Base-by-base conservation (phyloP, 73 alveolate genomes). In the Diophrys sp. region DNA sequence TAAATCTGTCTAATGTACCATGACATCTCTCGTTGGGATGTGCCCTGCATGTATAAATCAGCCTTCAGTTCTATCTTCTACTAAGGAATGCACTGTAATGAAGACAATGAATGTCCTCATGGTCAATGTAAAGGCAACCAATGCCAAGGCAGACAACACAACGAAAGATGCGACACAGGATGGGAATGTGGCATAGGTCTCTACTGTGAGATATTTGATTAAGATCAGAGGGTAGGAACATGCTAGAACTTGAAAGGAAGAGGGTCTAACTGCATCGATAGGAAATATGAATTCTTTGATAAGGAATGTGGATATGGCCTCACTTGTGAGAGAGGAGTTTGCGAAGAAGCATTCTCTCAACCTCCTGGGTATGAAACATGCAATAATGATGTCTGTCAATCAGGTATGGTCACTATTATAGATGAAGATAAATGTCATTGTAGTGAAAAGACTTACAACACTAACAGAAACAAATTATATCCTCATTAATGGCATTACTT, bases 141-240 rank as follows among this genome's bases (percentile, higher is more conserved):
- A 71, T 80, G 57, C 80, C 76, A 8, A 69, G 69, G 69, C 71
- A 76, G 88, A 44, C 28, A 1, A 80, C 44, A 33, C 76, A 78
- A 24, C 67, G 34, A 72, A 82, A 81, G 44, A 56, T 74, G 27
- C 82, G 91, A 33, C 74, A 76, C 69, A 82, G 91, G 0, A 82
- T 83, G 1, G 76, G 67, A 24, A 77, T 67, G 1, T 83, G 91
- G 91, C n/a, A 75, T 23, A 5, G 76, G 76, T 31, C 85, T 83
- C 18, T 93, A 90, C 71, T 56, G 67, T 33, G 88, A 87, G 82
- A 89, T 73, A n/a, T 18, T 11, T 44, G 62, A 44, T 44, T 44
- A 11, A 5, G 5, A 5, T 44, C n/a, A 44, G 18, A 11, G 18
- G n/a, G 18, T 11, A 44, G 62, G 62, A 5, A 44, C 62, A 44